A percentile compares a stretch with the other conserved stretches of the same genome.
Evolutionary conservation across 2,329 filamentous ascomycete species (phyloP).

Genomic region (Cordyceps cicadae): DNA sequence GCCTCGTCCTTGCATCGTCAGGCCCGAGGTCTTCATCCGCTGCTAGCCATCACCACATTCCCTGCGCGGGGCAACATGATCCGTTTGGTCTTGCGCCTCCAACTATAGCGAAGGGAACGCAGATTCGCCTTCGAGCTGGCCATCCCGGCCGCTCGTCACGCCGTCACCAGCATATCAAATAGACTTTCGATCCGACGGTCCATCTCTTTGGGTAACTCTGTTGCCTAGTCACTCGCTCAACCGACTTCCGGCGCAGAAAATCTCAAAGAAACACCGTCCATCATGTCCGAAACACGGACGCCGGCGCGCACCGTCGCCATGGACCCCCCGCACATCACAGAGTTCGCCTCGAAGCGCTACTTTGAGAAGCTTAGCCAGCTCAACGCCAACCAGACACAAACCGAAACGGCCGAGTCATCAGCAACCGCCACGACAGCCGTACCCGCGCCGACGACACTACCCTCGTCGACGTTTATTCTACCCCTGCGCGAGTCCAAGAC

Average conservation of each 20-base stretch:
- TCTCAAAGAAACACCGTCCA: conserved; percentile 9
- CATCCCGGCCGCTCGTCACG: conserved; percentile 9
- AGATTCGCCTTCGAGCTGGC: conserved; percentile 12
- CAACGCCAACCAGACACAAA: conserved; percentile 39
- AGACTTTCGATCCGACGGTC: conserved; percentile 8
- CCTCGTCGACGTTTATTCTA: conserved; percentile 39
- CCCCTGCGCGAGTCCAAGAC: conserved; percentile 36
- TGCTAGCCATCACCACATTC: not conserved
- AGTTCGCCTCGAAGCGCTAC: conserved; percentile 59
- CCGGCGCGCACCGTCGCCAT: conserved; percentile 32
- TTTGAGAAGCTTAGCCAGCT: conserved; percentile 53
- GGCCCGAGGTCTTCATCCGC: not conserved
- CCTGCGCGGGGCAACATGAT: conserved; percentile 8
- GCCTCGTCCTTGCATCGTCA: not conserved
- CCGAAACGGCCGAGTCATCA: conserved; percentile 15
- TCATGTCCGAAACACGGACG: conserved; percentile 26
- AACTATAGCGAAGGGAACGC: conserved; percentile 6
- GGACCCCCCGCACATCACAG: conserved; percentile 56
- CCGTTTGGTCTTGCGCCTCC: not conserved
- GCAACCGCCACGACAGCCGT: conserved; percentile 15
- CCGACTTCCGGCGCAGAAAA: conserved; percentile 3
- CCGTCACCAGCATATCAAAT: not conserved
- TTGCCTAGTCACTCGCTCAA: conserved; percentile 18
- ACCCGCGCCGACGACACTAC: conserved; percentile 19
- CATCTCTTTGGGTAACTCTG: conserved; percentile 11